Base-by-base conservation (phyloP, 2,329 filamentous ascomycete species). In the Lecanicillium sp. region DNA sequence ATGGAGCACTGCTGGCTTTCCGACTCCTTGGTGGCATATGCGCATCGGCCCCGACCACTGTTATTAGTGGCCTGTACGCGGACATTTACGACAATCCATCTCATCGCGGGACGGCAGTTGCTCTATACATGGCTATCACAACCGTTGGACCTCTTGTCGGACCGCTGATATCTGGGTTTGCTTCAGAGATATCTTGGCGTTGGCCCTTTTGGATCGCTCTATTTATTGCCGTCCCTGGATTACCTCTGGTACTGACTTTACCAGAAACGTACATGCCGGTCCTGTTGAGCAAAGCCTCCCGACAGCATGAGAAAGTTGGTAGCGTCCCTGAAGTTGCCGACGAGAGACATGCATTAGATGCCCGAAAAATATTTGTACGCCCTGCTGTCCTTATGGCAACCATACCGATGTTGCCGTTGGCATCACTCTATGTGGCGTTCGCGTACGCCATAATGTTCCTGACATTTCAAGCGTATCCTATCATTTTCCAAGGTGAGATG, bases 391-490 rank as follows among this genome's bases (percentile, higher is more conserved):
- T 74, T 8, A 57, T 74, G 4, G 58, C 71, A 40, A 57, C 56
- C 7, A 69, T 74, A 44, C 71, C 70, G 0, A 74, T 74, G 29
- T 65, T 74, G 13, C 50, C 71, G 3, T 52, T 66, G 2, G 62
- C 71, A 5, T 68, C 66, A 2, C 49, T 60, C 0, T 74, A 74
- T 47, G 62, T 72, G 44, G 64, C 70, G 2, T 64, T 74, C 38
- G 59, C 68, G 3, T 74, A 73, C 43, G 66, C 69, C 14, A 65
- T 69, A 5, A 57, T 74, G 20, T 74, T 72, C 46, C 68, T 74
- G 54, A 55, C 72, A 38, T 74, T 74, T 48, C 63, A 64, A 19
- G 70, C 69, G 4, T 72, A 68, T 48, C 69, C 69, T 0, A 69
- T 72, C 17, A 62, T 74, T 2, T 74, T 64, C 37, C 54, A 68